Conservation (phyloP, 352 stramenopile genomes). For the Plasmopara muralis region DNA sequence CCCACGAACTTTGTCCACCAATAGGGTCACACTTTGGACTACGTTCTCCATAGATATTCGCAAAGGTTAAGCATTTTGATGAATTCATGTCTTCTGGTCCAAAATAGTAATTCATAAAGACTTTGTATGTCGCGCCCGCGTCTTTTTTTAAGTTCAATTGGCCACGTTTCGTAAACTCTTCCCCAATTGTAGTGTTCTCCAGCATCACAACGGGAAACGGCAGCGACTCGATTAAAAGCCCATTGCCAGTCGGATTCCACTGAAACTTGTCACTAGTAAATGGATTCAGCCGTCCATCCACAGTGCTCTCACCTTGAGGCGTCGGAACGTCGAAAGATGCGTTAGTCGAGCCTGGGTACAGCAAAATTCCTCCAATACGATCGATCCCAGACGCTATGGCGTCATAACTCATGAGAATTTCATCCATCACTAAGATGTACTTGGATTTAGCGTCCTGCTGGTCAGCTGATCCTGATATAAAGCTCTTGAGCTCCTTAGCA, state of each 20-base stretch:
- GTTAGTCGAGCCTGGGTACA: constrained; percentile 49
- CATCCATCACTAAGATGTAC: constrained; percentile 60
- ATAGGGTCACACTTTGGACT: constrained; percentile 73
- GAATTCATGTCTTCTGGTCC: constrained; percentile 68
- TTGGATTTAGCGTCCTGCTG: constrained; percentile 27
- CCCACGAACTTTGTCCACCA: constrained; percentile 70
- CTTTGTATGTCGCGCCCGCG: constrained; percentile 53
- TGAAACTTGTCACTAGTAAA: constrained; percentile 44
- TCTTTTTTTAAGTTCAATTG: constrained; percentile 43
- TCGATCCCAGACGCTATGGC: constrained; percentile 20
- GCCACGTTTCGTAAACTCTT: constrained; percentile 45
- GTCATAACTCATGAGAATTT: constrained; percentile 44
- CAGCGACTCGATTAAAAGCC: constrained; percentile 33
- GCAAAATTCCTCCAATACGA: constrained; percentile 52
- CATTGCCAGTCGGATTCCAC: constrained; percentile 62
- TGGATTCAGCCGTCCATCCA: constrained; percentile 62
- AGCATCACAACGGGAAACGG: constrained; percentile 71
- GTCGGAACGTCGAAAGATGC: constrained; percentile 39
- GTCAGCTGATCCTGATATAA: constrained; percentile 25
- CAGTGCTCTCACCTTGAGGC: constrained; percentile 56
- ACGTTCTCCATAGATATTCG: constrained; percentile 59
- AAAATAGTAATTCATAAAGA: constrained; percentile 84
- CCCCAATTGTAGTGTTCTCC: constrained; percentile 27
- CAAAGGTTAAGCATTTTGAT: constrained; percentile 62
- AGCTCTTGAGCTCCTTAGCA: constrained; percentile 35